Evolutionary conservation across 257 asterid species (phyloP).

Genomic region (Ophiorrhiza pumila): DNA sequence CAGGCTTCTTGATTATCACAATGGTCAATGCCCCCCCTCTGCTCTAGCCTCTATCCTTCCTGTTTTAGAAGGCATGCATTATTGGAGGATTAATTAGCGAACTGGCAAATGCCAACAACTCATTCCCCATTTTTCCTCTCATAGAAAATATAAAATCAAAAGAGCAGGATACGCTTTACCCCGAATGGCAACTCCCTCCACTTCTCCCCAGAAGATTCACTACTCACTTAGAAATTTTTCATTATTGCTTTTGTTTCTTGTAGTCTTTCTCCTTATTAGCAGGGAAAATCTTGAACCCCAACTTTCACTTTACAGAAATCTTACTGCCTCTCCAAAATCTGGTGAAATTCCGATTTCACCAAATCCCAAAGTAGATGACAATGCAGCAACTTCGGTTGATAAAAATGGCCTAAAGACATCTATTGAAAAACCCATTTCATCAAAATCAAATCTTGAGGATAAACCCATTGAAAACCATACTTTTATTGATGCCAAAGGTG

Average conservation of each 20-base stretch:
- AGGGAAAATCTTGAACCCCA: slow-evolving; percentile 40
- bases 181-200: slow-evolving; percentile 47
- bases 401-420: neutral
- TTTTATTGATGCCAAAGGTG: neutral
- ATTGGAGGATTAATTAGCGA: neutral
- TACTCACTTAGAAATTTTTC: slow-evolving; percentile 31
- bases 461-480: slow-evolving; percentile 5
- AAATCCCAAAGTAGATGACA: slow-evolving; percentile 26
- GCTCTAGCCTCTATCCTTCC: too few species aligned
- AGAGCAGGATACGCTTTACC: slow-evolving; percentile 21
- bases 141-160: neutral
- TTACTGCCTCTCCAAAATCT: slow-evolving; percentile 37
- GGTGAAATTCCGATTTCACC: slow-evolving; percentile 22
- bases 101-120: neutral
- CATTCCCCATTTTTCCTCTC: neutral
- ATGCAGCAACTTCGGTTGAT: neutral
- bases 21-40: neutral
- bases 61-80: neutral
- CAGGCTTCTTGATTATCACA: neutral
- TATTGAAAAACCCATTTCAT: slow-evolving; percentile 3
- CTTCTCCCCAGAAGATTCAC: slow-evolving; percentile 27
- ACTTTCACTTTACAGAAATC: slow-evolving; percentile 34
- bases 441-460: too few species aligned
- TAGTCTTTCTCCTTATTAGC: slow-evolving; percentile 46
- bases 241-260: slow-evolving; percentile 35